Percentiles rank a stretch among this genome's conserved stretches.
Evolutionary conservation across 805 yeast genomes (phyloP).

Genomic region (Kuraishia piskuri): DNA sequence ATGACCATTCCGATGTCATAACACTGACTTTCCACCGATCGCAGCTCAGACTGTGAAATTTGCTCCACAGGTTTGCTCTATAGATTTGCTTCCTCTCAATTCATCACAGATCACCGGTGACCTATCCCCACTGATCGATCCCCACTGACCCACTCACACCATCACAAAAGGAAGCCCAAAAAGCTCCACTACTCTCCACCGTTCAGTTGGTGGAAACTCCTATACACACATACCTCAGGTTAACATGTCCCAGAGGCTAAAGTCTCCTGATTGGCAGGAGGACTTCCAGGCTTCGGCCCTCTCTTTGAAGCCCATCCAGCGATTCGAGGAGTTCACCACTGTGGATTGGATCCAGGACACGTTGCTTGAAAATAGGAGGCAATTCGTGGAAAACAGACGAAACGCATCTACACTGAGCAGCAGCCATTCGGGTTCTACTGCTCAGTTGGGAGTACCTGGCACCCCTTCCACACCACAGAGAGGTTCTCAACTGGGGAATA

Average conservation of each 20-base stretch:
- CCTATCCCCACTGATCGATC: no score
- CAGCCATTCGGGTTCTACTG: not conserved
- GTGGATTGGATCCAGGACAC: slow-evolving; percentile 68
- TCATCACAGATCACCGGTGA: no score
- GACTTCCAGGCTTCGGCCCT: slow-evolving; percentile 9
- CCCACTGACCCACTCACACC: no score
- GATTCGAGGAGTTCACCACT: slow-evolving; percentile 55
- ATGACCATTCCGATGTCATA: no score
- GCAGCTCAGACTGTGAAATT: no score
- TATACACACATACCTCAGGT: not conserved
- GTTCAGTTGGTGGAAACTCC: not conserved
- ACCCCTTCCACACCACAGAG: slow-evolving; percentile 9
- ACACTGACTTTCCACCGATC: no score
- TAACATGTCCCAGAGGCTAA: not conserved
- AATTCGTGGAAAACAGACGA: slow-evolving; percentile 11
- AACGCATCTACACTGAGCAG: slow-evolving; percentile 2
- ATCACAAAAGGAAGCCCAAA: no score
- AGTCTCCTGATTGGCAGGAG: slow-evolving; percentile 13
- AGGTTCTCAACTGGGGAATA: slow-evolving; percentile 7
- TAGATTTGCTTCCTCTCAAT: no score
- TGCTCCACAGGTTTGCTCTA: no score
- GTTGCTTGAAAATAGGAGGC: slow-evolving; percentile 32
- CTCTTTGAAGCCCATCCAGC: slow-evolving; percentile 22
- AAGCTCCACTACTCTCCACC: no score
- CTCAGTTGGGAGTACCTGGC: not conserved